Evolutionary conservation across 768 basidiomycete species (phyloP).

Genomic region (Mrakia frigida): DNA sequence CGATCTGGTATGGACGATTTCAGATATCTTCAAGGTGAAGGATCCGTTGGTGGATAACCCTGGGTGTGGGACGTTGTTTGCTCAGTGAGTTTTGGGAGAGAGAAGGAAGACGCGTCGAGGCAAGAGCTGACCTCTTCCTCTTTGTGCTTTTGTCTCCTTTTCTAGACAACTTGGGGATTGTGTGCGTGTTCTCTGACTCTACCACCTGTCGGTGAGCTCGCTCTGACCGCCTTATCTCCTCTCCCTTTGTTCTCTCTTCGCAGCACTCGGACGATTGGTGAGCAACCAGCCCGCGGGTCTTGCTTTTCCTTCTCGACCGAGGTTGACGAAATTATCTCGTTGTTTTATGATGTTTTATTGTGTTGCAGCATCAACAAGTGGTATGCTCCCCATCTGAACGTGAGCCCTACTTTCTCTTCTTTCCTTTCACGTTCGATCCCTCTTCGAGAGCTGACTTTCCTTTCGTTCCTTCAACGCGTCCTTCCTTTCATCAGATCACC

Average conservation of each 20-base stretch:
- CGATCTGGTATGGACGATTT: slow-evolving; percentile 19
- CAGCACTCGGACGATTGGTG: slow-evolving; percentile 27
- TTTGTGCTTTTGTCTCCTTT: background rate
- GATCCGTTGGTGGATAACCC: slow-evolving; percentile 38
- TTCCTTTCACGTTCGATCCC: background rate
- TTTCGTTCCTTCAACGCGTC: background rate
- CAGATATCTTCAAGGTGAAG: slow-evolving; percentile 42
- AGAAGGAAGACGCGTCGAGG: background rate
- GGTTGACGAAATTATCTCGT: background rate
- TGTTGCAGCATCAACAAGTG: slow-evolving; percentile 19
- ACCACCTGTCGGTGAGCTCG: background rate
- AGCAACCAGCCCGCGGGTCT: background rate
- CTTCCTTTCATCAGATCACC: slow-evolving; percentile 19
- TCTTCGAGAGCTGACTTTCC: background rate
- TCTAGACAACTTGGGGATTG: slow-evolving; percentile 27
- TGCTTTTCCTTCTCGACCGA: background rate
- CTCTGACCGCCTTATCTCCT: background rate
- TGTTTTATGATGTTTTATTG: no score
- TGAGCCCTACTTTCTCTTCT: background rate
- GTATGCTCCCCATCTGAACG: slow-evolving; percentile 22
- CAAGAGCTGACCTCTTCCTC: background rate
- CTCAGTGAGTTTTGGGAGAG: slow-evolving; percentile 38
- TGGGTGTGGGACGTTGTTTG: slow-evolving; percentile 41
- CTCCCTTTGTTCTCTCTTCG: background rate
- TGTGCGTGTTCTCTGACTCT: background rate